Conservation (phyloP, 129 eudicot species). For the Cynara cardunculus region DNA sequence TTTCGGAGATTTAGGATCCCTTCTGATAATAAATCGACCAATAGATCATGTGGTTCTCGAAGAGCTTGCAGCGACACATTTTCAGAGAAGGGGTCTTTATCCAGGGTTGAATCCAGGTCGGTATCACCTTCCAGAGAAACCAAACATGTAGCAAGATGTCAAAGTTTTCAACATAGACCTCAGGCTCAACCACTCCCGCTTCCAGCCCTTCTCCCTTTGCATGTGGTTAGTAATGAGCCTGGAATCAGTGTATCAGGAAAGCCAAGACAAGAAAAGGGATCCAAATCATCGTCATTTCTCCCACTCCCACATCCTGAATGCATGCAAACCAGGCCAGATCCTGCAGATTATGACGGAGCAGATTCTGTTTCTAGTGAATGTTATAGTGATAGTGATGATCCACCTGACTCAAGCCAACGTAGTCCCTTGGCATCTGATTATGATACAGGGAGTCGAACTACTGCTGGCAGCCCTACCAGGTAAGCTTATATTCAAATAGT, state of each 20-base stretch:
- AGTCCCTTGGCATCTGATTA: slow-evolving; percentile 83
- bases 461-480: slow-evolving; percentile 91
- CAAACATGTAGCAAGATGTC: slow-evolving; percentile 88
- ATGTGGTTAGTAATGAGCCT: slow-evolving; percentile 67
- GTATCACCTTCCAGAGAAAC: slow-evolving; percentile 88
- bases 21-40: slow-evolving; percentile 60
- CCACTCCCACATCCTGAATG: slow-evolving; percentile 69
- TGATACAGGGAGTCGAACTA: slow-evolving; percentile 68
- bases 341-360: slow-evolving; percentile 57
- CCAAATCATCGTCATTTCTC: slow-evolving; percentile 48
- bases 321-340: slow-evolving; percentile 56
- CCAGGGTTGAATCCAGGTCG: slow-evolving; percentile 71
- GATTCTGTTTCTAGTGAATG: slow-evolving; percentile 73
- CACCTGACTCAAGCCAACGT: slow-evolving; percentile 72
- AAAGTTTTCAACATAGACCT: slow-evolving; percentile 83
- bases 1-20: slow-evolving; percentile 61
- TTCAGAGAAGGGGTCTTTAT: slow-evolving; percentile 62
- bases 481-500: slow-evolving; percentile 30
- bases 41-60: slow-evolving; percentile 49
- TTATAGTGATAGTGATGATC: slow-evolving; percentile 90
- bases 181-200: slow-evolving; percentile 89
- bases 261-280: slow-evolving; percentile 49
- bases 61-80: slow-evolving; percentile 56
- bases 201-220: slow-evolving; percentile 53
- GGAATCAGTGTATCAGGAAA: slow-evolving; percentile 54